Base-by-base conservation (phyloP, 148 eudicot genomes). In the Vaccinium corymbosum region DNA sequence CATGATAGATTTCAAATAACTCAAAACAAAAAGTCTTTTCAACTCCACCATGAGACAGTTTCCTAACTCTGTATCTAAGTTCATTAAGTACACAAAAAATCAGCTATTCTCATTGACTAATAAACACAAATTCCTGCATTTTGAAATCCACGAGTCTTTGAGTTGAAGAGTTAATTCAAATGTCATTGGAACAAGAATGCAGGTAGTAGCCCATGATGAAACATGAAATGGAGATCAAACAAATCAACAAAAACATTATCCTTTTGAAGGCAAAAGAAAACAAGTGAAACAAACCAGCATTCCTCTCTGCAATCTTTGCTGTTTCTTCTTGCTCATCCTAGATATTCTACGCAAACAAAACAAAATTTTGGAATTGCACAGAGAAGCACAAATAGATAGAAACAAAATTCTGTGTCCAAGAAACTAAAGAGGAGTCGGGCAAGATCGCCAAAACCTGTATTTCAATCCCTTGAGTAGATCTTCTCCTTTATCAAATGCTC, bases 251-350 rank as follows among this genome's bases (percentile, higher is more conserved):
- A 25, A 12, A 51, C 57, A 27, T 22, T 12, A 16, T 66, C 42
- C 25, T 49, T 27, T 8, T n/a, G 35, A 52, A 32, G 70, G 17
- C 3, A 53, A 42, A n/a, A 71, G 61, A 76, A 64, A 75, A 73
- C 19, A 9, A 64, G 32, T 3, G 32, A 77, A 80, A 94, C 97
- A 82, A 86, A 96, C 99, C 93, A 52, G 81, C 78, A 96, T 75
- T 76, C 88, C 95, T 82, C 87, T 88, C 81, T 91, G 90, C 97
- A 93, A 88, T 78, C 46, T 29, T 75, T 89, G 84, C 83, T 79
- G 93, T 86, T 94, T 91, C 88, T 91, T 94, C 86, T 83, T 84
- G 56, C 53, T 93, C 99, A 94, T 91, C 79, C 46, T 87, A 73
- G 97, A 90, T 77, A 93, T 84, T 89, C 99, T 96, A 83, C 86